Conservation (phyloP, 2,329 filamentous ascomycete genomes). For the Trichoderma brevicompactum region DNA sequence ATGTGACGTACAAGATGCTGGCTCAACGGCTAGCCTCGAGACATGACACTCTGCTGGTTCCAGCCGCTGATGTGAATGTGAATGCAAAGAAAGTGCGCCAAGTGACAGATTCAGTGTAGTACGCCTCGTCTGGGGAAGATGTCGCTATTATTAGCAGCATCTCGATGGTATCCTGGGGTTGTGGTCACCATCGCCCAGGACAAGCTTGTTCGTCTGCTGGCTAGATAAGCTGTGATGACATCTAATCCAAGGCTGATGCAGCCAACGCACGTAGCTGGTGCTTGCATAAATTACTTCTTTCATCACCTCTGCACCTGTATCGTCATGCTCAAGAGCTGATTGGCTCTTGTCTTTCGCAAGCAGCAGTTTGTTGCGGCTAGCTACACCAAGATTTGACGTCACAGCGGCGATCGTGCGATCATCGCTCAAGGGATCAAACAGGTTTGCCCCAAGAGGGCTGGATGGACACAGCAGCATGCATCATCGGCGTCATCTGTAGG, state of each 20-base stretch:
- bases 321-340: slow-evolving; percentile 10
- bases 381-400: slow-evolving; percentile 32
- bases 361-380: slow-evolving; percentile 19
- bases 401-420: slow-evolving; percentile 29
- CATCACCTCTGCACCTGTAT: slow-evolving; percentile 17
- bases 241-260: slow-evolving; percentile 6
- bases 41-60: not conserved
- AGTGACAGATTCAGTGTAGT: not conserved
- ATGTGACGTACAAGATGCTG: slow-evolving; percentile 15
- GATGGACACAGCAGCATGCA: not conserved
- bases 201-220: not conserved
- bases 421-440: slow-evolving; percentile 21
- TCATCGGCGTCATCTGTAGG: slow-evolving; percentile 1
- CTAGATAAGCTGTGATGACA: slow-evolving; percentile 5
- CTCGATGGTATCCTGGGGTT: not conserved
- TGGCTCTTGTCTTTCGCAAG: slow-evolving; percentile 5
- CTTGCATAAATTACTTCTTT: slow-evolving; percentile 18
- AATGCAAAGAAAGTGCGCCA: not conserved
- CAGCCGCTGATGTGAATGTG: not conserved
- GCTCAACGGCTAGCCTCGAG: not conserved
- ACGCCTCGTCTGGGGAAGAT: not conserved
- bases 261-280: not conserved
- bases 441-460: slow-evolving; percentile 14
- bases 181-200: not conserved
- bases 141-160: slow-evolving; percentile 21